Base-by-base conservation (phyloP, 2,329 filamentous ascomycete species). In the Colletotrichum brevisporum region DNA sequence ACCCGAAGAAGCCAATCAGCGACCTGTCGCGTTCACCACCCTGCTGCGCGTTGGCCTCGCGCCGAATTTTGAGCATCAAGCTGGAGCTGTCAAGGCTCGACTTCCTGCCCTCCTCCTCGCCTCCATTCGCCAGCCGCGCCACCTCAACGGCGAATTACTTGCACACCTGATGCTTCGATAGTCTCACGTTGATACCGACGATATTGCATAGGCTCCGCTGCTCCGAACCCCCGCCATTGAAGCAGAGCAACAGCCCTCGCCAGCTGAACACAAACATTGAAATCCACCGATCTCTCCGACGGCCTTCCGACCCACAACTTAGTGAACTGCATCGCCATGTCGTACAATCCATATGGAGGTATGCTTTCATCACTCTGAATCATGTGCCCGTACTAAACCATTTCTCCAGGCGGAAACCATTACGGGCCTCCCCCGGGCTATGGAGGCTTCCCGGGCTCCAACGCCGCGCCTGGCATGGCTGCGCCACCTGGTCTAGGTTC, bases 401-500 rank as follows among this genome's bases (percentile, higher is more conserved):
- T 52, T 36, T 16, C 26, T 13, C 52, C 10, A 39, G 10, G 65
- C 78, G 77, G 76, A 55, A 85, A 85, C 79, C 88, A 89, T 56
- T 97, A 94, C 84, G 92, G 91, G 76, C 87, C 89, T 67, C 91
- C 92, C 76, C 92, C 93, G 60, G 88, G 89, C 74, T 97, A 92
- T 83, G 89, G 89, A 73, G 86, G 86, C 64, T 94, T 93, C 75
- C 91, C 92, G 69, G 88, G 87, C 73, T 84, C 86, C 65, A 82
- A 82, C 66, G 78, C 82, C 58, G 84, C 89, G 57, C 91, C 91
- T 66, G 91, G 90, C 69, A 91, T 94, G 89, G 91, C 89, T 73
- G 90, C 91, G 75, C 92, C 93, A 75, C 93, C 94, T 75, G 94
- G 93, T 82, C 90, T 94, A 88, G 93, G 94, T 95, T 87, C 81